Evolutionary conservation across 176 grass and related monocot species (phyloP).

Genomic region (Rhynchospora breviuscula): DNA sequence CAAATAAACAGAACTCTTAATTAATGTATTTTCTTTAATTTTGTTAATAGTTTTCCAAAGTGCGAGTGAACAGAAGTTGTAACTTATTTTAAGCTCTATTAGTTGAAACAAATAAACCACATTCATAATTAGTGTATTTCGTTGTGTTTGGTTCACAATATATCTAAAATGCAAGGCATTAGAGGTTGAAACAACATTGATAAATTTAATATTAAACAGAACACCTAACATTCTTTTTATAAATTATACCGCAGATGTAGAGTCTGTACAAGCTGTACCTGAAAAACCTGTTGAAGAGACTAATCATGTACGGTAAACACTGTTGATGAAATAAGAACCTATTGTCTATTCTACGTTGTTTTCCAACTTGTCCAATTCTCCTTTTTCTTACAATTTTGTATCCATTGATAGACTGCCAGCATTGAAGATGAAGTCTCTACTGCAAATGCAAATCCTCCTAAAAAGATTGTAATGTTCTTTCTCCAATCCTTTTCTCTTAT

Average conservation of each 20-base stretch:
- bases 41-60: not conserved
- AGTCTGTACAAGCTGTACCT: not conserved
- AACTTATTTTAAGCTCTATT: not conserved
- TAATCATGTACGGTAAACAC: constrained; percentile 18
- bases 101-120: not conserved
- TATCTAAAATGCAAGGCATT: not conserved
- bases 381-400: not conserved
- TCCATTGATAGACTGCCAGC: constrained; percentile 18
- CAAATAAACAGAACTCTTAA: not conserved
- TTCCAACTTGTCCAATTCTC: not conserved
- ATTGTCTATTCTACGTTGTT: not conserved
- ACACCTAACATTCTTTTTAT: not conserved
- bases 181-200: not conserved
- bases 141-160: not conserved
- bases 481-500: not conserved
- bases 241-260: not conserved
- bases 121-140: not conserved
- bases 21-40: not conserved
- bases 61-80: not conserved
- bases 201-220: not conserved
- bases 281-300: constrained; percentile 3
- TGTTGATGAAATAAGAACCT: not conserved
- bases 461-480: constrained; percentile 69
- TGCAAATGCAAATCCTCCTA: constrained; percentile 23
- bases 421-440: constrained; percentile 41